These are phyloP conservation scores for Vanilla planifolia DNA, from an alignment of 106 monocot genomes.

Conservation along the genomic window DNA sequence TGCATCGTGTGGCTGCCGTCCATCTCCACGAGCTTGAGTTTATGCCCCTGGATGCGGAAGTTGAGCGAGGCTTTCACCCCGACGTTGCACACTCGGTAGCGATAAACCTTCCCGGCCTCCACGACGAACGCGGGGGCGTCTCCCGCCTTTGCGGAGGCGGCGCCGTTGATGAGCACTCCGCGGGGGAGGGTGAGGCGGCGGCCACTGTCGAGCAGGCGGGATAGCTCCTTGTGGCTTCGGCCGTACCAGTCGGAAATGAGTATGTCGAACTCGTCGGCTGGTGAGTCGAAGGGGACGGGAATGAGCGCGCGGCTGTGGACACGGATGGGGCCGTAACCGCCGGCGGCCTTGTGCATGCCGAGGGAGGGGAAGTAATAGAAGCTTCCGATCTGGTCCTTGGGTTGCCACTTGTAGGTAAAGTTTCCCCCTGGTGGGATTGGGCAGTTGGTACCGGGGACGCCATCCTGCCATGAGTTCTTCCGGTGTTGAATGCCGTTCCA, in stretches of 20 bases:
- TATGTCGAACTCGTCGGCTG: slow-evolving; percentile 62
- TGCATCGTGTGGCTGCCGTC: slow-evolving; percentile 83
- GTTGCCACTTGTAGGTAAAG: slow-evolving; percentile 73
- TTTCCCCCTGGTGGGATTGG: slow-evolving; percentile 66
- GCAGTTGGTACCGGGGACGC: slow-evolving; percentile 69
- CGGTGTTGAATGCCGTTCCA: slow-evolving; percentile 81
- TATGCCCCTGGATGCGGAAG: slow-evolving; percentile 68
- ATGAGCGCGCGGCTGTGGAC: slow-evolving; percentile 79
- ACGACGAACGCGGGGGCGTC: slow-evolving; percentile 32
- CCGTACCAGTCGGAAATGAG: slow-evolving; percentile 80
- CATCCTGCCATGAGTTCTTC: slow-evolving; percentile 90
- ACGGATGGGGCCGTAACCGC: slow-evolving; percentile 65
- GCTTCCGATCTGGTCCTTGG: slow-evolving; percentile 89
- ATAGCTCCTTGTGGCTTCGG: slow-evolving; percentile 30
- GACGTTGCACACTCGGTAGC: slow-evolving; percentile 66
- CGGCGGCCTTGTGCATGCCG: slow-evolving; percentile 67
- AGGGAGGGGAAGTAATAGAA: slow-evolving; percentile 81
- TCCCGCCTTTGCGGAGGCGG: slow-evolving; percentile 15
- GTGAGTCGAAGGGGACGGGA: slow-evolving; percentile 76
- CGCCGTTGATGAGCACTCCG: slow-evolving; percentile 55
- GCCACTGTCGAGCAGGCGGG: slow-evolving; percentile 34
- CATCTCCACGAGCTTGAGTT: slow-evolving; percentile 67
- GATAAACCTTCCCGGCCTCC: slow-evolving; percentile 36
- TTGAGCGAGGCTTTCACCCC: slow-evolving; percentile 69
- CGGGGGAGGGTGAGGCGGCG: slow-evolving; percentile 28